Conservation (phyloP, 2,329 filamentous ascomycete genomes). For the Tolypocladium tundrense region DNA sequence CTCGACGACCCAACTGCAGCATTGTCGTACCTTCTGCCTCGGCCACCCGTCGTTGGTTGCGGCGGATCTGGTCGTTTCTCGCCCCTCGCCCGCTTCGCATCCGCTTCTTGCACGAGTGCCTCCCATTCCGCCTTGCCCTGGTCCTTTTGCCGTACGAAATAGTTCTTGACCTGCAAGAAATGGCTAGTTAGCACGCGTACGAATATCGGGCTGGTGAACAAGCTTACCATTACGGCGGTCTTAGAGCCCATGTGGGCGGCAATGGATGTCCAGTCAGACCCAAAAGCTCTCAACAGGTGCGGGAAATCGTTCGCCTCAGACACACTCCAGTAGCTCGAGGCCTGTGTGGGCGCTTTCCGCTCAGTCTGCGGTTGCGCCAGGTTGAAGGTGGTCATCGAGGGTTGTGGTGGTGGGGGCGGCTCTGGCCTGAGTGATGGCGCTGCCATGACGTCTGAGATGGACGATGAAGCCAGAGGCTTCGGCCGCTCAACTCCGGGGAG, state of each 20-base stretch:
- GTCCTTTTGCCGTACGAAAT: slow-evolving; percentile 54
- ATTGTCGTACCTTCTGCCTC: slow-evolving; percentile 40
- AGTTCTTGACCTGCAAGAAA: slow-evolving; percentile 52
- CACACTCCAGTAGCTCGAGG: slow-evolving; percentile 82
- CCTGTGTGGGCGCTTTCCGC: slow-evolving; percentile 44
- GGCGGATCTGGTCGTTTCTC: slow-evolving; percentile 53
- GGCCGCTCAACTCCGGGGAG: slow-evolving; percentile 22
- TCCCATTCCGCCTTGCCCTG: slow-evolving; percentile 50
- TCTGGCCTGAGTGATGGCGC: slow-evolving; percentile 47
- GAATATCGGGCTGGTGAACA: background rate
- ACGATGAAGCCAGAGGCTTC: slow-evolving; percentile 21
- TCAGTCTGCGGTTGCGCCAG: slow-evolving; percentile 34
- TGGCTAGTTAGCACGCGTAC: slow-evolving; percentile 4
- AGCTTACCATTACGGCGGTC: slow-evolving; percentile 71
- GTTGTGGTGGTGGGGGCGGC: slow-evolving; percentile 34
- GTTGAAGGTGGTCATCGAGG: slow-evolving; percentile 41
- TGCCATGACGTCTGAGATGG: slow-evolving; percentile 44
- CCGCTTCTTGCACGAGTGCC: slow-evolving; percentile 47
- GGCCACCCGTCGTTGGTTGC: slow-evolving; percentile 36
- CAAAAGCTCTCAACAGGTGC: slow-evolving; percentile 60
- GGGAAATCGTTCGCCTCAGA: slow-evolving; percentile 72
- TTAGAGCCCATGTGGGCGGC: slow-evolving; percentile 74
- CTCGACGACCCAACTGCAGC: slow-evolving; percentile 21
- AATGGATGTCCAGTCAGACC: slow-evolving; percentile 68
- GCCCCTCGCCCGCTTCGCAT: slow-evolving; percentile 42